Conservation (phyloP, 768 basidiomycete species). For the Serendipita vermifera region DNA sequence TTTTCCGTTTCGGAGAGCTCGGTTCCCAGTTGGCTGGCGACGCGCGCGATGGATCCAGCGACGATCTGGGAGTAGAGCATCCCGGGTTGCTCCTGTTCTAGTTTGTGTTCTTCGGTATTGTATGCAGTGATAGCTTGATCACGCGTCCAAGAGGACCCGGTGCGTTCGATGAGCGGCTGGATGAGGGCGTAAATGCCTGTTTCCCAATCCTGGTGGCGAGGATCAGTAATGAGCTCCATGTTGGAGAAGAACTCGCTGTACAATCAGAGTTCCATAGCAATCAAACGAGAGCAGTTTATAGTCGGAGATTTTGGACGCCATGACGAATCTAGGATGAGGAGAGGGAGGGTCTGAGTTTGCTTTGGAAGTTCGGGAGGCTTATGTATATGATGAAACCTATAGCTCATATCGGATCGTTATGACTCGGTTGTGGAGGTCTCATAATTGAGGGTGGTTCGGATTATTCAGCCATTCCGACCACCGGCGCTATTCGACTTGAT, state of each 20-base stretch:
- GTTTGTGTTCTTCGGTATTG: conserved; percentile 37
- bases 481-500: no score
- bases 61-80: conserved; percentile 52
- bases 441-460: no score
- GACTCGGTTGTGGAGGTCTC: no score
- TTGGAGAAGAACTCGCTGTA: conserved; percentile 19
- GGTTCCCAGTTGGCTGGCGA: conserved; percentile 25
- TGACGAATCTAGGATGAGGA: not conserved
- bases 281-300: conserved; percentile 51
- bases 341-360: not conserved
- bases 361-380: no score
- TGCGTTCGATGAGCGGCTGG: conserved; percentile 33
- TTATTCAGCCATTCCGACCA: no score
- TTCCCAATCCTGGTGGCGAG: conserved; percentile 52
- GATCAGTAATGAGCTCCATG: not conserved
- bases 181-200: conserved; percentile 46
- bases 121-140: conserved; percentile 42
- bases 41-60: conserved; percentile 25
- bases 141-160: conserved; percentile 35
- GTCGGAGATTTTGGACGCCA: conserved; percentile 11
- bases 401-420: no score
- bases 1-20: conserved; percentile 18
- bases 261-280: conserved; percentile 62
- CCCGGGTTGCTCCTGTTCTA: conserved; percentile 44
- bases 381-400: no score